Base-by-base conservation (phyloP, 768 basidiomycete genomes). In the Podaxis pistillaris region DNA sequence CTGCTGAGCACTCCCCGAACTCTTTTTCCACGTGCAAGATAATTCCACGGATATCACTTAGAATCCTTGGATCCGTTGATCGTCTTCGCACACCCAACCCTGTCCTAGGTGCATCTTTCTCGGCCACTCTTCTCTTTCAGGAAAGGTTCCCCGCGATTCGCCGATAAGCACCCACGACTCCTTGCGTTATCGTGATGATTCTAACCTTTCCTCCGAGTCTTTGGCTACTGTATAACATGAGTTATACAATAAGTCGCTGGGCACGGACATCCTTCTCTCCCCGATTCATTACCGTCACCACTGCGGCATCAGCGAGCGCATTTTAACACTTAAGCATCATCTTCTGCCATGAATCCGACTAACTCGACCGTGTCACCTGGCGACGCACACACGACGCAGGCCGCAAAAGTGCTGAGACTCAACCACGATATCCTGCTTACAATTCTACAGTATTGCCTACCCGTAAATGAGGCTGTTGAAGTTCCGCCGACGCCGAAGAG, bases 101-200 rank as follows among this genome's bases (percentile, higher is more conserved):
- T 41, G 57, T 30, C 8, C 5, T 37, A 44, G 41, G 15, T 44
- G n/a, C n/a, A 17, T 15, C 26, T 57, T 57, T 57, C 41, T 36
- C 26, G 33, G 58, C 22, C 19, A 37, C 22, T 60, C 28, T 50
- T 51, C 58, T 60, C 24, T 58, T 60, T 60, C 58, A 40, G 58
- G 58, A 51, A 60, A 51, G 24, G 5, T 51, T 12, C 22, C 22
- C 49, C 58, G 58, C 47, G 58, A 60, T 60, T 60, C 24, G 37
- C 58, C 50, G 58, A 60, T 60, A 60, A 60, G 12, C 28, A 60
- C 17, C 15, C 33, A 38, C 12, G 37, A 51, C 58, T 22, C 46
- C 15, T 28, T 52, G 58, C 47, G 36, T 40, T 52, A 60, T 60
- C 58, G 4, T 38, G 37, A 41, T 60, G 50, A 51, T 60, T 51